Evolutionary conservation across 305 asterid genomes (phyloP).

Genomic region (Striga hermonthica): DNA sequence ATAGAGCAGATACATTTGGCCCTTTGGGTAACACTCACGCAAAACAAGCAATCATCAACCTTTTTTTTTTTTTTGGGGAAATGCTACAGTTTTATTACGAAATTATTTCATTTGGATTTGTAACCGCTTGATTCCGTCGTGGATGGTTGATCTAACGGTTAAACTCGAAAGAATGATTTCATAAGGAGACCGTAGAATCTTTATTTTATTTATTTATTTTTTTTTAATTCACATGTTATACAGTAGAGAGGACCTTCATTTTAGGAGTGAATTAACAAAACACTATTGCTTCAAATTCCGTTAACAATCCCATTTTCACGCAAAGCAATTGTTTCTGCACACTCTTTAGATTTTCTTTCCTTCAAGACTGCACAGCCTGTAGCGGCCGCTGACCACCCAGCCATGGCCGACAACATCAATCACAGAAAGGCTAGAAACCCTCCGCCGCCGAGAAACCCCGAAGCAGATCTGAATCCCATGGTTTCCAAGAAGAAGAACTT

Average conservation of each 20-base stretch:
- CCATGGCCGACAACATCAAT: conserved; percentile 36
- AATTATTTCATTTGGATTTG: no score
- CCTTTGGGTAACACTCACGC: no score
- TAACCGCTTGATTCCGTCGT: no score
- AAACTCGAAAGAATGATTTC: no score
- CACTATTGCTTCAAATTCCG: conserved; percentile 29
- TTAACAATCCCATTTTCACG: background rate
- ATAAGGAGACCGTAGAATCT: no score
- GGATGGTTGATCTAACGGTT: no score
- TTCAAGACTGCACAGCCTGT: conserved; percentile 14
- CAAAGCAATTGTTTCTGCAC: background rate
- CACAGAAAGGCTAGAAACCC: conserved; percentile 38
- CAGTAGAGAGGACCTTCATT: conserved; percentile 16
- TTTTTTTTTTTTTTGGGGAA: no score
- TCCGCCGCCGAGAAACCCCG: conserved; percentile 14
- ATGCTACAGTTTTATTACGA: no score
- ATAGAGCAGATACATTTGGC: no score
- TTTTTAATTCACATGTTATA: conserved; percentile 30
- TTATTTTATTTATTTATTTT: no score
- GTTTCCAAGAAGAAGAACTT: conserved; percentile 58
- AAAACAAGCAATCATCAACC: no score
- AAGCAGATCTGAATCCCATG: conserved; percentile 40
- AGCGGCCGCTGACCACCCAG: conserved; percentile 28
- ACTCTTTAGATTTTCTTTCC: no score
- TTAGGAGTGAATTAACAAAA: conserved; percentile 7